Evolutionary conservation across 441 rosid genomes (phyloP).

Genomic region (Gossypium schwendimanii): DNA sequence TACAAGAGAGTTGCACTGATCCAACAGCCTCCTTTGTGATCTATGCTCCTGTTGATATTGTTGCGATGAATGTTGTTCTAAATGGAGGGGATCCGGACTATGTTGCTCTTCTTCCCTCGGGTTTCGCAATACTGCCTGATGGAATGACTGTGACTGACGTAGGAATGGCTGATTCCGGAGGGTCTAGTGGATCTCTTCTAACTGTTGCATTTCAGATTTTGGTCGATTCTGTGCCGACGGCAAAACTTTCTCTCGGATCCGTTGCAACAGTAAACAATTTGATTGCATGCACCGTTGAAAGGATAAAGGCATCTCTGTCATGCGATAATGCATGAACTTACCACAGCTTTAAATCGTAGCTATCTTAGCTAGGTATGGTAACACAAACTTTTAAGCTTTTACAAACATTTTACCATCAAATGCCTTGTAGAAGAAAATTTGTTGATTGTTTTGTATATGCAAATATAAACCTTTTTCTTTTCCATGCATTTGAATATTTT

Average conservation of each 20-base stretch:
- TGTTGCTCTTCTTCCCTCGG: slow-evolving; percentile 81
- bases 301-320: slow-evolving; percentile 55
- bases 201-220: slow-evolving; percentile 79
- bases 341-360: neutral
- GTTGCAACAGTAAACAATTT: slow-evolving; percentile 87
- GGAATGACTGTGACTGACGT: slow-evolving; percentile 30
- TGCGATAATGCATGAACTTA: slow-evolving; percentile 31
- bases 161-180: slow-evolving; percentile 19
- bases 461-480: neutral
- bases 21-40: slow-evolving; percentile 60
- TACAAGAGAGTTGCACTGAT: slow-evolving; percentile 83
- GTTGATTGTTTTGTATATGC: neutral
- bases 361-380: slow-evolving; percentile 16
- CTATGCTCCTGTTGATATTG: slow-evolving; percentile 73
- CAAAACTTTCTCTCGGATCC: slow-evolving; percentile 63
- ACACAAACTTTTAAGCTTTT: neutral
- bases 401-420: neutral
- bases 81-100: slow-evolving; percentile 69
- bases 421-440: too few species aligned
- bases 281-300: slow-evolving; percentile 60
- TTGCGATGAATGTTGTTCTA: slow-evolving; percentile 55
- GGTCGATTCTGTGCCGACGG: slow-evolving; percentile 57
- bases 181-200: slow-evolving; percentile 60
- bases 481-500: neutral
- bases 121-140: slow-evolving; percentile 77